Evolutionary conservation across 2,329 filamentous ascomycete species (phyloP).

Genomic region (Dissoconium aciculare): DNA sequence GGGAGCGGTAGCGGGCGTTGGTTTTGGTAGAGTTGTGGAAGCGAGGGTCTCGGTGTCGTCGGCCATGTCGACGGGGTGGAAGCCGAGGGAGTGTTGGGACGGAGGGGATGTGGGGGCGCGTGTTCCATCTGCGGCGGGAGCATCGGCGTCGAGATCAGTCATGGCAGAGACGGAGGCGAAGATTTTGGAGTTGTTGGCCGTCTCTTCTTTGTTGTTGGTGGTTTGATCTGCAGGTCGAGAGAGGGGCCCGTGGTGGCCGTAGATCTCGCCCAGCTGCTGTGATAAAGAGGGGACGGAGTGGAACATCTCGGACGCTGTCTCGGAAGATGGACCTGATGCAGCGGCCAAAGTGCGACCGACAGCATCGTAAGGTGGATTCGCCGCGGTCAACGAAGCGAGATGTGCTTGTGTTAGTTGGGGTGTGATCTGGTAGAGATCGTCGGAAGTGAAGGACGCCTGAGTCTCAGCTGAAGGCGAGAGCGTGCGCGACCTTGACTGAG

Average conservation of each 20-base stretch:
- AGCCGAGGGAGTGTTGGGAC: conserved; percentile 14
- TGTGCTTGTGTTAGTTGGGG: conserved; percentile 21
- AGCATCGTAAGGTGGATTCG: no score
- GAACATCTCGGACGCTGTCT: conserved; percentile 10
- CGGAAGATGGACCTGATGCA: conserved; percentile 2
- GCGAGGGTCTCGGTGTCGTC: conserved; percentile 17
- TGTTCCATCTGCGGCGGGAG: conserved; percentile 7
- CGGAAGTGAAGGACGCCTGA: no score
- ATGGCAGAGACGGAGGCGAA: conserved; percentile 8
- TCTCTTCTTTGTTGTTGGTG: no score
- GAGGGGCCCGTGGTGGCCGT: no score
- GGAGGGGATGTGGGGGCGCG: conserved; percentile 13
- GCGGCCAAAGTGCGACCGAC: no score
- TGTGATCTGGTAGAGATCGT: conserved; percentile 22
- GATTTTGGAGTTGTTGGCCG: no score
- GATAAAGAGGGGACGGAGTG: no score
- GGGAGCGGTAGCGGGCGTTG: conserved; percentile 11
- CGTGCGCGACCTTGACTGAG: no score
- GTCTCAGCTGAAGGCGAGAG: no score
- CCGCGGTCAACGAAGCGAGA: conserved; percentile 14
- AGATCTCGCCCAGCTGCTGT: no score
- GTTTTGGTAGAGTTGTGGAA: conserved; percentile 10
- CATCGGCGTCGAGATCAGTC: conserved; percentile 13
- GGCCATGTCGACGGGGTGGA: conserved; percentile 12
- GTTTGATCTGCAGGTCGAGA: no score